Base-by-base conservation (phyloP, 768 basidiomycete species). In the Leccinum incarnatum region DNA sequence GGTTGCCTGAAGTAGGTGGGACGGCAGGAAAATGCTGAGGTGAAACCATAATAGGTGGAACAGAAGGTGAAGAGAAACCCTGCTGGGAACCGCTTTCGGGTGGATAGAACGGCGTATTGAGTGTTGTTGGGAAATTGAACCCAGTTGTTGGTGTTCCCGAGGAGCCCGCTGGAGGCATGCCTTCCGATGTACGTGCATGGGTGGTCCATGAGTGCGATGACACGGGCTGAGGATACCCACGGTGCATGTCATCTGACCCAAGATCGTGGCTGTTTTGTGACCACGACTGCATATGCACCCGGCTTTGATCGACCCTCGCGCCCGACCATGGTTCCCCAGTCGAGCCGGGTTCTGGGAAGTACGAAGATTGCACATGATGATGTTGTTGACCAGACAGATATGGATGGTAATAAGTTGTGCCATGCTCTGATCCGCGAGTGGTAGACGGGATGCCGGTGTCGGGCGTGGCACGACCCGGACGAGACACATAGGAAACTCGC, bases 41-140 rank as follows among this genome's bases (percentile, higher is more conserved):
- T 45, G 70, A 53, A 52, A 64, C 62, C 17, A 70, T 63, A 17
- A 72, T 66, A 29, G 77, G 66, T 21, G 74, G 70, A 54, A 74
- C 67, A 50, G 75, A 65, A 42, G 67, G 65, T 17, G 74, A 57
- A 56, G 75, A 64, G 58, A 72, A 70, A 54, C 67, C 65, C 23
- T 72, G 67, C 53, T 76, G 72, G 7, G 73, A 37, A 56, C 73
- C 68, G 51, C 68, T 68, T 54, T 75, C 73, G 46, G 63, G 62
- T 21, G 85, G 85, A 68, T 77, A 83, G 72, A 84, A 86, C 11
- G 85, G 80, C 9, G 83, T 77, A 61, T 71, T 83, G 40, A 85
- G 77, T 15, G 85, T 86, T 45, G 82, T 86, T 45, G 82, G 80
- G 67, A 86, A 80, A 53, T 63, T 46, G 65, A 67, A 79, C 48